Percentiles rank a stretch among this genome's conserved stretches.
These are phyloP conservation scores for Yarrowia keelungensis DNA, from an alignment of 805 yeast species.

Conservation along the genomic window DNA sequence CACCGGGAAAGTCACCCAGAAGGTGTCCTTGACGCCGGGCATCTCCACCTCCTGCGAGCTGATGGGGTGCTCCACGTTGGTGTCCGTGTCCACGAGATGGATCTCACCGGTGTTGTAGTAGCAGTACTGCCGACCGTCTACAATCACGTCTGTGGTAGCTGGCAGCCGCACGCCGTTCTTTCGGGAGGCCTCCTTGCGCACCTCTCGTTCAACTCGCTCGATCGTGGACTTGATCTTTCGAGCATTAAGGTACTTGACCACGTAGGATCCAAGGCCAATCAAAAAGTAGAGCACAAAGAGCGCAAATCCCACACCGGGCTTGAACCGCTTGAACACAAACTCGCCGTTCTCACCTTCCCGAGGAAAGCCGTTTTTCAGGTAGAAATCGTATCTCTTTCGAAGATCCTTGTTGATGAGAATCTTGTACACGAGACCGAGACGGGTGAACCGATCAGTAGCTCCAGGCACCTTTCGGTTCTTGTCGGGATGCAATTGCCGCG, in stretches of 20 bases:
- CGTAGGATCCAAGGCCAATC: constrained; percentile 64
- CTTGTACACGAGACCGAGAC: constrained; percentile 76
- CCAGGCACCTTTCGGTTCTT: constrained; percentile 53
- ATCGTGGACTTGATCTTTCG: constrained; percentile 38
- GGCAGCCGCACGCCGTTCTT: constrained; percentile 38
- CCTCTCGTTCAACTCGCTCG: constrained; percentile 37
- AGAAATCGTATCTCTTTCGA: constrained; percentile 82
- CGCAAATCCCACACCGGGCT: constrained; percentile 67
- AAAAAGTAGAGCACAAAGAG: constrained; percentile 59
- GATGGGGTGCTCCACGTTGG: constrained; percentile 48
- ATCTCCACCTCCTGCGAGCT: constrained; percentile 45
- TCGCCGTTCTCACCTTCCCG: constrained; percentile 74
- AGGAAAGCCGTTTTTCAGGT: constrained; percentile 84
- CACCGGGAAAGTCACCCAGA: constrained; percentile 46
- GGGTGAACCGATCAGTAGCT: constrained; percentile 66
- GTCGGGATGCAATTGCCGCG: constrained; percentile 86
- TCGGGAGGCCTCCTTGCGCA: constrained; percentile 37
- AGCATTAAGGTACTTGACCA: constrained; percentile 56
- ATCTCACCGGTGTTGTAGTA: constrained; percentile 46
- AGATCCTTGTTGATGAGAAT: constrained; percentile 67
- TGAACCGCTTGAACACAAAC: constrained; percentile 62
- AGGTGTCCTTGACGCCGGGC: constrained; percentile 50
- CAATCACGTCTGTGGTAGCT: constrained; percentile 24
- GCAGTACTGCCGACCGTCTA: constrained; percentile 37
- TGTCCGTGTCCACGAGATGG: constrained; percentile 44